phyloP scores from a whole-genome alignment of 2,329 filamentous ascomycete genomes.

The Corinectria fuckeliana region DNA sequence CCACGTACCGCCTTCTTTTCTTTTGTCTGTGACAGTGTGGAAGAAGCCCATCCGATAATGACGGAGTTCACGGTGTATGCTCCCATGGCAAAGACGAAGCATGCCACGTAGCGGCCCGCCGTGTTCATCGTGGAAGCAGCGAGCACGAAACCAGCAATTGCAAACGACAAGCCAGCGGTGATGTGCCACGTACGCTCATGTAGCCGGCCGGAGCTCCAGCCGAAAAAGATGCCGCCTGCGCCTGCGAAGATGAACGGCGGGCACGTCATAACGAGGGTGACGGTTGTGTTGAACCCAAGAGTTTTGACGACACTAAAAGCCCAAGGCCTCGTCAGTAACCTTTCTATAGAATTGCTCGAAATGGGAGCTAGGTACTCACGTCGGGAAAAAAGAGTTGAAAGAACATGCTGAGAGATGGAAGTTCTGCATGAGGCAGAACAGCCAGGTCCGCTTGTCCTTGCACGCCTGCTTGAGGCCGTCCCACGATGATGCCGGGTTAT shows the following conservation, averaged over 20 bases:
- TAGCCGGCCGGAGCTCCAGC: constrained; percentile 56
- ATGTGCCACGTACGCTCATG: constrained; percentile 60
- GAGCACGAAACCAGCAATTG: constrained; percentile 51
- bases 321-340: not conserved
- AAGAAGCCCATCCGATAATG: constrained; percentile 54
- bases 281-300: constrained; percentile 55
- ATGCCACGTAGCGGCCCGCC: constrained; percentile 48
- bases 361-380: constrained; percentile 30
- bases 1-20: constrained; percentile 54
- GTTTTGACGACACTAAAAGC: constrained; percentile 51
- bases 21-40: constrained; percentile 53
- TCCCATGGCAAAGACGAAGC: constrained; percentile 51
- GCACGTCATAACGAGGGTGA: constrained; percentile 59
- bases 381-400: constrained; percentile 55
- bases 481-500: constrained; percentile 48
- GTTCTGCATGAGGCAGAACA: constrained; percentile 63
- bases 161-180: constrained; percentile 49
- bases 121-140: constrained; percentile 48
- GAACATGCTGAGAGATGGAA: constrained; percentile 58
- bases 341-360: rapidly evolving
- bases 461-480: constrained; percentile 57
- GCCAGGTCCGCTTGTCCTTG: constrained; percentile 57
- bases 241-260: constrained; percentile 60
- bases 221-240: constrained; percentile 52
- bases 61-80: constrained; percentile 55